Base-by-base conservation (phyloP, 352 stramenopile genomes). In the Phytophthora agathidicida region DNA sequence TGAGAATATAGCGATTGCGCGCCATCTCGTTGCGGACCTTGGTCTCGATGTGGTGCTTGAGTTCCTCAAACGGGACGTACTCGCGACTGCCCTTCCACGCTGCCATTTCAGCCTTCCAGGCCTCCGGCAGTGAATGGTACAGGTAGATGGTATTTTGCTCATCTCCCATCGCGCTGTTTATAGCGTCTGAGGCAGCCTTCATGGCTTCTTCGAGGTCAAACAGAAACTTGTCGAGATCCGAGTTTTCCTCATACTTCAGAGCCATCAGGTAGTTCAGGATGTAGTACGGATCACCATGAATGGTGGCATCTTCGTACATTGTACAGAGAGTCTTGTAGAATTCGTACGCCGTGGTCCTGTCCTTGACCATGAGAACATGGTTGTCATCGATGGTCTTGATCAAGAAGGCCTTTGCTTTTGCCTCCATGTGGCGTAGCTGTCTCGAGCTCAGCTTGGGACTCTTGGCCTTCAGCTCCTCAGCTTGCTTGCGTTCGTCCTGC, bases 401-500 rank as follows among this genome's bases (percentile, higher is more conserved):
- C n/a, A n/a, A n/a, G n/a, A n/a, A n/a, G n/a, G n/a, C 36, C 22
- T 59, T 59, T 3, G 47, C 46, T 4, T 39, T 51, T 1, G 56
- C 56, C 31, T 65, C 32, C 5, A n/a, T 14, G 6, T 17, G 56
- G 3, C 32, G 38, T 10, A 65, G 19, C 28, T 48, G 41, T 26
- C 43, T 59, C 4, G 56, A 36, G 31, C 32, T 65, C 24, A 59
- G 32, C 22, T 16, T 37, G 3, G 7, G 39, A 23, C 39, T 35
- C 46, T 58, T 65, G 30, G 46, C 28, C 17, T 43, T 50, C 19
- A 43, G 38, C 45, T 52, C 53, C 46, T 58, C 36, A 35, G 37
- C 49, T 28, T n/a, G 8, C n/a, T 37, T 50, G n/a, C 17, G 28
- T 27, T 58, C 45, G 17, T 48, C 28, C n/a, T 14, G 27, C 30